Evolutionary conservation across 208 protist species (phyloP), one percentile per base, ranked within the genome.

Genomic region (Leishmania tarentolae): DNA sequence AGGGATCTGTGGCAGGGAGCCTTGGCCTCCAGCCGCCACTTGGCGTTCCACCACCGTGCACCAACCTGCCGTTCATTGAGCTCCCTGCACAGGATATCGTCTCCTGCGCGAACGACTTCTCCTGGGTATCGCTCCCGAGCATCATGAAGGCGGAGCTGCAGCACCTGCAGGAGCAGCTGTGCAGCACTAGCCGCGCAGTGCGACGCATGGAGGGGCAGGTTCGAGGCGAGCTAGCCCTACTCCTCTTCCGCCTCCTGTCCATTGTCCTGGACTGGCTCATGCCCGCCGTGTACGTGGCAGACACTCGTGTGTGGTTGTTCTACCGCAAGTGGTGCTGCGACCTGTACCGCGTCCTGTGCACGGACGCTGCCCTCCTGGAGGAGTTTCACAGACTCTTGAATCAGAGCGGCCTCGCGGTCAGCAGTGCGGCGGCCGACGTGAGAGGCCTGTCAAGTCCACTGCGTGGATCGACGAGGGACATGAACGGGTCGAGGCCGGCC

Each of bases 321-420:
- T 97, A 96, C 81, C 89, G 90, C 40, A 95, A 93, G 78, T 97
- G 94, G 93, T 82, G 93, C 52, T 96, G 91, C 78, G 92, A 95
- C 70, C 79, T 95, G 42, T 97, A 96, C 79, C 87, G 89, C 28
- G 76, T 96, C 40, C 76, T 97, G 76, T 89, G 87, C 78, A 82
- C 78, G 61, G 84, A 93, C 59, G 88, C 92, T 66, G 85, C 83
- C 28, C 76, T 97, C 63, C 80, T 97, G 35, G 84, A 90, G 19
- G 86, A 88, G 40, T 95, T 97, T 83, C 80, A 69, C 0, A 76
- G 75, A 35, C 84, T 93, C 19, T 76, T 92, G 44, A 82, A 92
- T 52, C 79, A 83, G 19, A 85, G 79, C 40, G 78, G 79, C 28
- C 79, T 86, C 6, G 84, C 78, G 40, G 73, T 40, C 15, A 76